phyloP scores from a whole-genome alignment of 78 protist genomes.

The Dictyostelium discoideum region dicty_2.7 NC_007091.3:3391501-3392000 shows the following conservation, averaged over 20 bases:
- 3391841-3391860: neutral
- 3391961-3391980: neutral
- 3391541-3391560: neutral
- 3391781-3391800: constrained; percentile 4
- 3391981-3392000: neutral
- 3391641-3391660: neutral
- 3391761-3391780: constrained; percentile 6
- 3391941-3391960: neutral
- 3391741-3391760: neutral
- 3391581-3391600: neutral
- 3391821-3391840: neutral
- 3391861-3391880: constrained; percentile 10
- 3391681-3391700: neutral
- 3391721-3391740: neutral
- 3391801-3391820: neutral
- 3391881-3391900: neutral
- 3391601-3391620: neutral
- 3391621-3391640: neutral
- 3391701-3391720: neutral
- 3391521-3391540: neutral
- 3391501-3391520: neutral
- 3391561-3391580: neutral
- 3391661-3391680: neutral
- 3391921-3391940: neutral
- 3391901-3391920: neutral